Evolutionary conservation across 2,329 filamentous ascomycete genomes (phyloP).

Genomic region (Septoria linicola): DNA sequence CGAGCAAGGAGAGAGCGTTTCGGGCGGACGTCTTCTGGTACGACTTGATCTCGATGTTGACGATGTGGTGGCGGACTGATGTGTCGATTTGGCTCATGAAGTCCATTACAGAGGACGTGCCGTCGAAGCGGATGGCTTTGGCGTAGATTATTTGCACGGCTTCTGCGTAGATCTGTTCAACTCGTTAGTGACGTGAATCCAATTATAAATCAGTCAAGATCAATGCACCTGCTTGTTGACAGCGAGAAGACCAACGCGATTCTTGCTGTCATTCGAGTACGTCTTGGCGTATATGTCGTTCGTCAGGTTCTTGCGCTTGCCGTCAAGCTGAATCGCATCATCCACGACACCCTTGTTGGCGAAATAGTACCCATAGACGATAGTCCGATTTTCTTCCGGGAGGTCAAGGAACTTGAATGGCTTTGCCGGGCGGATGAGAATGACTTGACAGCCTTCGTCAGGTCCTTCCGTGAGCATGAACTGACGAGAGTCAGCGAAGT

Average conservation of each 20-base stretch:
- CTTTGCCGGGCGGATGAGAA: constrained; percentile 38
- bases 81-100: constrained; percentile 36
- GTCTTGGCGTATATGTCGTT: constrained; percentile 33
- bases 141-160: constrained; percentile 36
- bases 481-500: constrained; percentile 20
- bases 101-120: constrained; percentile 33
- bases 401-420: constrained; percentile 39
- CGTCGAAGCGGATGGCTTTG: constrained; percentile 35
- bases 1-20: constrained; percentile 37
- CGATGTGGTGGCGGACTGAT: constrained; percentile 26
- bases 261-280: constrained; percentile 34
- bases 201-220: too few species aligned
- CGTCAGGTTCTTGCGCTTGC: constrained; percentile 33
- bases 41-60: constrained; percentile 30
- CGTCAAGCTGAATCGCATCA: constrained; percentile 34
- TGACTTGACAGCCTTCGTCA: constrained; percentile 37
- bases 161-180: constrained; percentile 36
- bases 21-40: constrained; percentile 36
- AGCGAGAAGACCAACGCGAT: constrained; percentile 36
- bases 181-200: too few species aligned
- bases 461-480: constrained; percentile 35
- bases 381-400: constrained; percentile 29
- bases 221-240: constrained; percentile 40
- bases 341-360: constrained; percentile 29
- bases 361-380: constrained; percentile 36